phyloP scores from a whole-genome alignment of 345 rosid genomes.

The Mercurialis annua region DNA sequence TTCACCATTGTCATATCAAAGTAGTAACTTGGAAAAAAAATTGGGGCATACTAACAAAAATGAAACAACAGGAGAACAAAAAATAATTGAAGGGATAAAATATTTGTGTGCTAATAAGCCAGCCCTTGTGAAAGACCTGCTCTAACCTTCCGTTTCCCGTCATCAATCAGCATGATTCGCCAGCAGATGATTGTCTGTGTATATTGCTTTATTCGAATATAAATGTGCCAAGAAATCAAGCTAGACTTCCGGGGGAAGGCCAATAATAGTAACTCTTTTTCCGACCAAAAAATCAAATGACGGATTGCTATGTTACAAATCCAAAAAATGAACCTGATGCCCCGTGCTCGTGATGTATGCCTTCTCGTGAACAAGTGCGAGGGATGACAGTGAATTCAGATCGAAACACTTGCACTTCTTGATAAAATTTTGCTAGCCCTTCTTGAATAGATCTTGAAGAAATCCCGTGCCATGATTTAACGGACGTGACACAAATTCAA shows the following conservation, averaged over 20 bases:
- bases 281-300: slow-evolving; percentile 35
- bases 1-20: slow-evolving; percentile 30
- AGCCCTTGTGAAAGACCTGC: slow-evolving; percentile 22
- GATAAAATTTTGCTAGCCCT: slow-evolving; percentile 31
- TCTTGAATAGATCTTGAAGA: slow-evolving; percentile 23
- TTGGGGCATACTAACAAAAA: slow-evolving; percentile 27
- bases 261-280: slow-evolving; percentile 30
- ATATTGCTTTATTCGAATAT: slow-evolving; percentile 33
- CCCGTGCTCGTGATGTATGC: slow-evolving; percentile 30
- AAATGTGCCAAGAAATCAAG: slow-evolving; percentile 31
- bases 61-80: slow-evolving; percentile 5
- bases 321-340: slow-evolving; percentile 42
- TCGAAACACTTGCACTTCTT: slow-evolving; percentile 19
- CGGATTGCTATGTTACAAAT: slow-evolving; percentile 44
- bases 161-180: slow-evolving; percentile 18
- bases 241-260: slow-evolving; percentile 34
- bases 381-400: slow-evolving; percentile 24
- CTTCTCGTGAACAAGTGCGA: slow-evolving; percentile 14
- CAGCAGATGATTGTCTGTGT: slow-evolving; percentile 22
- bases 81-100: slow-evolving; percentile 12
- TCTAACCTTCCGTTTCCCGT: slow-evolving; percentile 35
- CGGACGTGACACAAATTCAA: slow-evolving; percentile 23
- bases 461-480: slow-evolving; percentile 24
- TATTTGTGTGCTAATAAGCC: slow-evolving; percentile 20
- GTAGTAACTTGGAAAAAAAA: slow-evolving; percentile 17